Evolutionary conservation across 192 early-diverging fungal genomes (phyloP), one percentile per base, ranked within the genome.

Genomic region (Podochytrium sp.): DNA sequence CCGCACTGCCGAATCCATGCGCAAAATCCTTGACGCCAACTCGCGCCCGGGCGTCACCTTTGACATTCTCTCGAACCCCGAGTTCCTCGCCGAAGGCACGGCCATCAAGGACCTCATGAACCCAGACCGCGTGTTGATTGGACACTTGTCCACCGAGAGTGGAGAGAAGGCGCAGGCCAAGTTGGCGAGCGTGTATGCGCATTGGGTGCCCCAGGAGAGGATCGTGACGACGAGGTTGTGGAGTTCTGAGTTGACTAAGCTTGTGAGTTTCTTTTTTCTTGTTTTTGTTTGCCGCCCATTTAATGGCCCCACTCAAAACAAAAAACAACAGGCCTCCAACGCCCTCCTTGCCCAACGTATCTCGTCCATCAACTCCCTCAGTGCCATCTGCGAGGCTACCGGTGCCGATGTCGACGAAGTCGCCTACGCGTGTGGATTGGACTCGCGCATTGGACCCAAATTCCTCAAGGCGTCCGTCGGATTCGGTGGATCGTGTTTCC

Each of bases 81-180:
- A 97, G 85, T 97, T 97, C 82, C 87, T 97, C 71, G 93, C 94
- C 72, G 96, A 97, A 80, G 96, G 94, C 52, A 94, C 94, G 23
- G 94, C 94, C 25, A 89, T 96, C 57, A 81, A 75, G 27, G 94
- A 97, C 78, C 83, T 97, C 56, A 71, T 93, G 35, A 75, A 88
- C 72, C 96, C 96, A 14, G 96, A 96, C 82, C 91, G 96, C 61
- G 92, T 96, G 32, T 83, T 98, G 38, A 96, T 96, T 79, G 93
- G 95, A 70, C 88, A 89, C 35, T 83, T 91, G 56, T 87, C 89
- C 64, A 92, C 90, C 40, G 78, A 81, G 18, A 85, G 90, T 63
- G 92, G 91, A 47, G 56, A 87, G 41, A 83, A 80, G 57, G 95
- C 95, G n/a, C 93, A 95, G 80, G 34, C 88, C 50, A 84, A 88